Base-by-base conservation (phyloP, 164 flowering plant species). In the Berberis vulgaris region DNA sequence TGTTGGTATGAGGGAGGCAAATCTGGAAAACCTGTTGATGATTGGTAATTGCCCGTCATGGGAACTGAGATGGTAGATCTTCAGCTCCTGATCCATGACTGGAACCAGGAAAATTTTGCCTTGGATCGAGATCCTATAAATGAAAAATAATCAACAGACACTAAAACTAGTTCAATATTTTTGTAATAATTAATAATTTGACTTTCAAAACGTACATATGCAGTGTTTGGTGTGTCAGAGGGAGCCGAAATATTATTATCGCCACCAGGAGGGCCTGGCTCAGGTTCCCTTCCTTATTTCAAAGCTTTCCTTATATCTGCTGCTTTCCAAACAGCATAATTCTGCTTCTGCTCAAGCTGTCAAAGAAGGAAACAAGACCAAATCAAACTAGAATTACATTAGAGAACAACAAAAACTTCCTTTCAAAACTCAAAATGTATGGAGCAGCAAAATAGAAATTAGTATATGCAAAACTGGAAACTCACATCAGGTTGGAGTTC, bases 311-410 rank as follows among this genome's bases (percentile, higher is more conserved):
- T 82, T 60, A 91, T 89, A 78, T 94, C 99, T 46, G 88, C 99
- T 71, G 99, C 99, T 79, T 94, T 94, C 99, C 99, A 94, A n/a
- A 65, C 94, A 64, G 99, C 93, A 87, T 94, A 91, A 69, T 91
- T 94, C 72, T 89, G 97, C 71, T 86, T 94, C 74, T 94, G 96
- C 78, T 89, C 96, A 65, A 94, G 80, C 97, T 94, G 84, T 63
- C 60, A 70, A 26, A 26, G 71, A 67, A 50, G 53, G 45, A 45
- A 57, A 7, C 26, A 26, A 26, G 26, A 26, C 0, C 26, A 26
- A 26, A 26, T 26, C 26, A 26, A 26, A 26, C 26, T 26, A 41
- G 45, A 42, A 67, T 40, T 43, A 11, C 8, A 52, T 10, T 12
- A 10, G 13, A 10, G 13, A 52, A 7, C 3, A 10, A 10, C 55